phyloP scores from a whole-genome alignment of 345 rosid species.

The Euclidium syriacum region DNA sequence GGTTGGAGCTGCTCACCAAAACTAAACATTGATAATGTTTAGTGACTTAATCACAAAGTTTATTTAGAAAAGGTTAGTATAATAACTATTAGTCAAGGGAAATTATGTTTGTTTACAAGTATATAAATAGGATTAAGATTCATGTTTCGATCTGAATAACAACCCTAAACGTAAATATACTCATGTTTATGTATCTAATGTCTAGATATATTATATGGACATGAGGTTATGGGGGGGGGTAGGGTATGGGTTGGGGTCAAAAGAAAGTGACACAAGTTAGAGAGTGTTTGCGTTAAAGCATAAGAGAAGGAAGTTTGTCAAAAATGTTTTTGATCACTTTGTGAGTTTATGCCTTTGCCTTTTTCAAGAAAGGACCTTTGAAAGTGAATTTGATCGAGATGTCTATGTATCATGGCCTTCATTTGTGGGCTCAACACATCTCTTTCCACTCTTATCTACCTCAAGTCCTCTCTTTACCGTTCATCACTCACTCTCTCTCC shows the following conservation, averaged over 20 bases:
- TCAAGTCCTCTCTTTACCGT: slow-evolving; percentile 23
- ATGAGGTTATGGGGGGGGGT: slow-evolving; percentile 7
- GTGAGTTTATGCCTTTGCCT: slow-evolving; percentile 33
- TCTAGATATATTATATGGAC: background rate
- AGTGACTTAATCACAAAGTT: background rate
- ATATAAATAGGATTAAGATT: background rate
- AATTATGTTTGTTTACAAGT: background rate
- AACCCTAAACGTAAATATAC: background rate
- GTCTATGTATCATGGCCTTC: slow-evolving; percentile 20
- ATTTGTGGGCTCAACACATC: slow-evolving; percentile 30
- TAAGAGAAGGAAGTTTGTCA: slow-evolving; percentile 21
- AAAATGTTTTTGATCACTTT: slow-evolving; percentile 20
- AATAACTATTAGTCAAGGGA: too few relatives aligned
- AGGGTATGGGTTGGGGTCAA: slow-evolving; percentile 28
- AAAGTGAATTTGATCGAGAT: slow-evolving; percentile 27
- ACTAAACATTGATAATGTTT: too few relatives aligned
- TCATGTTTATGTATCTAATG: background rate
- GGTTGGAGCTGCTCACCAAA: too few relatives aligned
- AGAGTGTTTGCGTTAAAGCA: slow-evolving; percentile 21
- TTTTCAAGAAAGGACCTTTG: slow-evolving; percentile 37
- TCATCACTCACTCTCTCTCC: slow-evolving; percentile 9
- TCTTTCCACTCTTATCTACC: slow-evolving; percentile 20
- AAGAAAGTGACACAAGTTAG: slow-evolving; percentile 29
- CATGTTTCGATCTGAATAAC: background rate
- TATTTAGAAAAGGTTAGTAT: background rate